Conservation (phyloP, 495 filamentous ascomycete species). For the Daldinia concentrica region DNA sequence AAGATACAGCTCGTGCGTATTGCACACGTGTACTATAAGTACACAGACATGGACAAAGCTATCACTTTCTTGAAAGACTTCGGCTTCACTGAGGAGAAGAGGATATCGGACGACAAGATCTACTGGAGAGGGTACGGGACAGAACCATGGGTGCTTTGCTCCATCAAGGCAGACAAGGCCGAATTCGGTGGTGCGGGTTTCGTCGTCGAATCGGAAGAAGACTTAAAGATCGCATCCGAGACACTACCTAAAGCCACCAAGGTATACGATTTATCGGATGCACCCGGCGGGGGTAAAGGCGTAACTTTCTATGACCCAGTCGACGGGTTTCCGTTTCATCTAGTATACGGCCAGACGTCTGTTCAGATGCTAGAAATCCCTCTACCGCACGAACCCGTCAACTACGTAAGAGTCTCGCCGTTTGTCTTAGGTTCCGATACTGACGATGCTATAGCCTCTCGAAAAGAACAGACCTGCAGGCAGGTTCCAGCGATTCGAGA, state of each 20-base stretch:
- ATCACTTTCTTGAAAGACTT: slow-evolving; percentile 65
- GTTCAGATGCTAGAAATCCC: slow-evolving; percentile 42
- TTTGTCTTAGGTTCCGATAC: background rate
- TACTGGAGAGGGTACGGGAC: slow-evolving; percentile 69
- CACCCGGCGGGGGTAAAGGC: slow-evolving; percentile 66
- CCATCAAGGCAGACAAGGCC: slow-evolving; percentile 56
- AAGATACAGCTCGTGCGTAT: slow-evolving; percentile 65
- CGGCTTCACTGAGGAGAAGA: slow-evolving; percentile 60
- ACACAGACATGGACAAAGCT: slow-evolving; percentile 59
- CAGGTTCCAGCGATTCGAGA: slow-evolving; percentile 63
- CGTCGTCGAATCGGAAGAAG: slow-evolving; percentile 64
- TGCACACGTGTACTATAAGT: slow-evolving; percentile 66
- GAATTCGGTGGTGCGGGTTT: slow-evolving; percentile 65
- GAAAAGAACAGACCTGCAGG: slow-evolving; percentile 60
- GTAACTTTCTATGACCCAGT: slow-evolving; percentile 68
- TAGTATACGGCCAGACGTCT: slow-evolving; percentile 64
- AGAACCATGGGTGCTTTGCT: slow-evolving; percentile 67
- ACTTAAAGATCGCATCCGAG: slow-evolving; percentile 59
- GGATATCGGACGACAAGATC: slow-evolving; percentile 56
- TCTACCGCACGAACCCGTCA: slow-evolving; percentile 36
- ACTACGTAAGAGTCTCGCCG: slow-evolving; percentile 29
- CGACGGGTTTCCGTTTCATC: slow-evolving; percentile 66
- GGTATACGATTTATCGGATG: slow-evolving; percentile 61
- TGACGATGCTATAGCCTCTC: slow-evolving; percentile 46
- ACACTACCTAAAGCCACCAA: slow-evolving; percentile 57